phyloP scores from a whole-genome alignment of 441 rosid species.

The Mallotus japonicus region DNA sequence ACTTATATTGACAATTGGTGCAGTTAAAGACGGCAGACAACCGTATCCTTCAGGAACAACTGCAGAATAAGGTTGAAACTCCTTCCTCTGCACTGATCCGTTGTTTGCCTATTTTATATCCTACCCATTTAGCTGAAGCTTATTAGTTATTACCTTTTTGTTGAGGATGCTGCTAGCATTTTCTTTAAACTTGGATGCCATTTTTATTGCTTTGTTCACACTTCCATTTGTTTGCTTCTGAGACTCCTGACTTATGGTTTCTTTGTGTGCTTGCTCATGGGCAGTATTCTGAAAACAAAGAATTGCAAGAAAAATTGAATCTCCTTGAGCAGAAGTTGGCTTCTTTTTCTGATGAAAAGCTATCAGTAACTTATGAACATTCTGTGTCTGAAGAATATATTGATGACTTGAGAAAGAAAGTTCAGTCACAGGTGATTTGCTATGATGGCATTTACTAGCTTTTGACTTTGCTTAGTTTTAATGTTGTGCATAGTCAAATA shows the following conservation, averaged over 20 bases:
- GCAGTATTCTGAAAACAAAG: conserved; percentile 80
- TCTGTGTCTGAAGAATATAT: conserved; percentile 44
- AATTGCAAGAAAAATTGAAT: conserved; percentile 68
- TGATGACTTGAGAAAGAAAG: conserved; percentile 68
- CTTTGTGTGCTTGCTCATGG: conserved; percentile 23
- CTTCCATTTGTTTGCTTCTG: conserved; percentile 4
- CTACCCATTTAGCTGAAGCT: neutral
- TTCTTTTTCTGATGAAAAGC: conserved; percentile 42
- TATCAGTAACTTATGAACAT: conserved; percentile 40
- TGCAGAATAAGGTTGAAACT: conserved; percentile 72
- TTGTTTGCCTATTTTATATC: neutral
- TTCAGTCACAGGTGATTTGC: conserved; percentile 69
- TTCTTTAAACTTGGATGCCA: conserved; percentile 9
- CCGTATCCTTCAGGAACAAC: conserved; percentile 90
- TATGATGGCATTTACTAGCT: conserved; percentile 11
- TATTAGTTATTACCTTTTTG: conserved; percentile 6
- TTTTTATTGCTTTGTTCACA: conserved; percentile 3
- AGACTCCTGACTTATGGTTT: conserved; percentile 3
- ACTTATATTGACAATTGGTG: conserved; percentile 28
- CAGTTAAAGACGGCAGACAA: conserved; percentile 96
- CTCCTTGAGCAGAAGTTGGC: conserved; percentile 64
- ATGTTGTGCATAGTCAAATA: neutral
- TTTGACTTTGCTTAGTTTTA: conserved; percentile 2
- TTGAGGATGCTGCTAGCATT: conserved; percentile 11
- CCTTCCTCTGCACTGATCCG: conserved; percentile 7